Base-by-base conservation (phyloP, 2,329 filamentous ascomycete species). In the Arthrobotrys pseudoclavata region DNA sequence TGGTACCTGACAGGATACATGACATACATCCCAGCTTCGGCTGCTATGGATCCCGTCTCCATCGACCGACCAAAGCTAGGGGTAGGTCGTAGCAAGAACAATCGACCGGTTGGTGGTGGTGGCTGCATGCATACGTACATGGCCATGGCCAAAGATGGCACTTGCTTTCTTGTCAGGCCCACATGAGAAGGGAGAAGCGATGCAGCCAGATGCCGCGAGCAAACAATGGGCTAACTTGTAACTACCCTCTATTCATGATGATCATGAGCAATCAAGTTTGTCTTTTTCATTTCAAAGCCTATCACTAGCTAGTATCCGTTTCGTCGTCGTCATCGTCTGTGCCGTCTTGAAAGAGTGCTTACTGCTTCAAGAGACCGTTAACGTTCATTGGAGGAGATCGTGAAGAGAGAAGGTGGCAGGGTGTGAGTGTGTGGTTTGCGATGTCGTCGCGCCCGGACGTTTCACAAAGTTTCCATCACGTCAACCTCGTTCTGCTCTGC, bases 1-100 rank as follows among this genome's bases (percentile, higher is more conserved):
- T 22, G 69, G 69, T 72, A 72, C 69, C 69, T 72, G 69, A 66
- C 69, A 72, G 69, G 69, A 72, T 63, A 63, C 61, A 34, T 48
- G 12, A 4, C 47, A 50, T 5, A 22, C 50, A 15, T 31, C n/a
- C 9, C 42, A 40, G 37, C 37, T 42, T 45, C 31, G 52, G 15
- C 29, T 40, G 31, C 55, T 31, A 34, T 42, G 55, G 55, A 60
- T 60, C 55, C 55, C 34, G 31, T 40, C 55, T 29, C 53, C 66
- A 50, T 64, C 57, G 57, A 31, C 42, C 31, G 52, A 70, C 45
- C 45, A 18, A 52, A 40, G 31, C 48, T 42, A 50, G 47, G 42
- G 47, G 47, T 26, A 47, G 42, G 31, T 26, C 13, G 47, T 40
- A 62, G 55, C 22, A 45, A 20, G 66, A 48, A 48, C 48, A 47